Evolutionary conservation across 441 rosid species (phyloP).

Genomic region (Gossypium gossypioides): DNA sequence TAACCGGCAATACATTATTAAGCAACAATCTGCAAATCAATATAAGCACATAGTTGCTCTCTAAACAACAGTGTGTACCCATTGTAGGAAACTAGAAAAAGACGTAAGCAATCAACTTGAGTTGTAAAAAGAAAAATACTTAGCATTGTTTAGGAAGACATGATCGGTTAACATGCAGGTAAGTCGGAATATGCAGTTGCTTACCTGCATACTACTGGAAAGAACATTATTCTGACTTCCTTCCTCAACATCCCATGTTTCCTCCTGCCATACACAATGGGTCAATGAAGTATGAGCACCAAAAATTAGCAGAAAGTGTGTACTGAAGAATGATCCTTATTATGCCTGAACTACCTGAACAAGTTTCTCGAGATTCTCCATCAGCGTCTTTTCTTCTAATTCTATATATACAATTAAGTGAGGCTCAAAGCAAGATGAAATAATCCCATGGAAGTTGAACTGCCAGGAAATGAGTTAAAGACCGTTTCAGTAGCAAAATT

Average conservation of each 20-base stretch:
- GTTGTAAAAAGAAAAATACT: neutral
- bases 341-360: conserved; percentile 54
- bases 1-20: neutral
- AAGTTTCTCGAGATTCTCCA: conserved; percentile 95
- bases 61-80: conserved; percentile 1
- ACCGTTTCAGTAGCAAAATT: conserved; percentile 8
- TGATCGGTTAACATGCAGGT: neutral
- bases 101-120: neutral
- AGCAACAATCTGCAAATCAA: neutral
- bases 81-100: neutral
- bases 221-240: conserved; percentile 92
- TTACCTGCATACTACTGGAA: conserved; percentile 94
- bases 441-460: conserved; percentile 97
- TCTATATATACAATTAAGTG: conserved; percentile 81
- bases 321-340: conserved; percentile 8
- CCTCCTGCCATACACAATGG: conserved; percentile 50
- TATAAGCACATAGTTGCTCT: neutral
- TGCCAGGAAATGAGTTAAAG: conserved; percentile 32
- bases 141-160: neutral
- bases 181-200: conserved; percentile 4
- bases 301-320: conserved; percentile 12
- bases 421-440: conserved; percentile 98
- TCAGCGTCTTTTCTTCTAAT: conserved; percentile 92
- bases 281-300: conserved; percentile 21
- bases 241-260: conserved; percentile 97